Evolutionary conservation across 176 grass and related monocot species (phyloP).

Genomic region (Eragrostis nindensis): DNA sequence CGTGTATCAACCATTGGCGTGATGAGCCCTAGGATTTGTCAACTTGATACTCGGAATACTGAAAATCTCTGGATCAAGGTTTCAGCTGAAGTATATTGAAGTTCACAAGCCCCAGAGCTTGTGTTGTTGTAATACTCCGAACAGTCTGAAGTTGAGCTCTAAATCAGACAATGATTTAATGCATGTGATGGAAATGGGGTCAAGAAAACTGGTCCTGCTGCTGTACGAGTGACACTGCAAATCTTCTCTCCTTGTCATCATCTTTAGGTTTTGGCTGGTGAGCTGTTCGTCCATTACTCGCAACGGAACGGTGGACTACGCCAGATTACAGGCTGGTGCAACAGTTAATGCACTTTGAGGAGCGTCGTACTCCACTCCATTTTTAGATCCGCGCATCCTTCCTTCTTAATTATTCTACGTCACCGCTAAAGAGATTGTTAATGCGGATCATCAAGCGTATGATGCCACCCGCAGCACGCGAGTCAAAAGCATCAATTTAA

Average conservation of each 20-base stretch:
- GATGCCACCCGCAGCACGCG: not conserved
- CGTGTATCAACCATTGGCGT: too few relatives aligned
- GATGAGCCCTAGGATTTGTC: too few relatives aligned
- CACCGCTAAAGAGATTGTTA: not conserved
- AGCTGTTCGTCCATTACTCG: constrained; percentile 31
- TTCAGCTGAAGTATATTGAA: too few relatives aligned
- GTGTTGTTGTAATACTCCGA: not conserved
- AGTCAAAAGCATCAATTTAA: not conserved
- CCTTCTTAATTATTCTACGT: not conserved
- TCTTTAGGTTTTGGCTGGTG: not conserved
- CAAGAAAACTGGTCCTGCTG: constrained; percentile 13
- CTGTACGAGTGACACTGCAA: not conserved
- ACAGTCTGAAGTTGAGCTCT: not conserved
- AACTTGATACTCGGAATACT: too few relatives aligned
- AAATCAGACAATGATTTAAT: not conserved
- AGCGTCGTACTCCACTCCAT: not conserved
- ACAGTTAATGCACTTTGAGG: constrained; percentile 9
- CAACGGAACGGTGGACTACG: constrained; percentile 27
- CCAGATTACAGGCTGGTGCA: constrained; percentile 31
- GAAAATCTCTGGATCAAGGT: too few relatives aligned
- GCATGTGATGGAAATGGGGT: not conserved
- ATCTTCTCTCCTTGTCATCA: not conserved
- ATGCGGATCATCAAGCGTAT: not conserved
- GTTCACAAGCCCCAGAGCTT: too few relatives aligned
- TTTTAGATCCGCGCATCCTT: not conserved